Base-by-base conservation (phyloP, 2,329 filamentous ascomycete genomes). In the Aureobasidium sp. region DNA sequence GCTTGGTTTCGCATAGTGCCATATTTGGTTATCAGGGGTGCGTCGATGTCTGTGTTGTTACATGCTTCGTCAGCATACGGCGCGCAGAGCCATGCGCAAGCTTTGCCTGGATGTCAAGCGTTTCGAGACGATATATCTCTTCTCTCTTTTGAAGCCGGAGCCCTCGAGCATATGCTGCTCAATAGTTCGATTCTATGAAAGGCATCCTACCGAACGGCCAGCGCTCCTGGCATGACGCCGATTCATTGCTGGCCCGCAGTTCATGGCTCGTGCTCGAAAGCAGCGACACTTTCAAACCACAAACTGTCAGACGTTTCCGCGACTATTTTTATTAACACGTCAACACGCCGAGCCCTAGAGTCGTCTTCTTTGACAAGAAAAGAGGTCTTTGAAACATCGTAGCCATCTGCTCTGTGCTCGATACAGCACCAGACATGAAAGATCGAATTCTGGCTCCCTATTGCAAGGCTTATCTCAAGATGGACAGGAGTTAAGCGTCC, bases 181-280 rank as follows among this genome's bases (percentile, higher is more conserved):
- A n/a, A n/a, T n/a, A n/a, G n/a, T n/a, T n/a, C n/a, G n/a, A n/a
- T n/a, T n/a, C n/a, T n/a, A n/a, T n/a, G n/a, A n/a, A n/a, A n/a
- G n/a, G n/a, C n/a, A n/a, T 29, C 27, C 27, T 29, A 29, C 6
- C 12, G 27, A 29, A 29, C 27, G 27, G 27, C 27, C 27, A 6
- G 27, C 27, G 27, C 27, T 29, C 27, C 27, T 12, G 12, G 27
- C 27, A 29, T n/a, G 12, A 29, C 12, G 27, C 27, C 27, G 12
- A 12, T 7, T 29, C 27, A 29, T 7, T 12, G 6, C 30, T 48
- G 44, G 22, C 30, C 21, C 30, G 44, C 32, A 30, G 35, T 48
- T 48, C 44, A 48, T 48, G 32, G 44, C 44, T 48, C 44, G 44
- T 48, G 44, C 44, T 37, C n/a, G 19, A 17, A 19, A 37, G 22